These are phyloP conservation scores for Tillandsia leiboldiana DNA, from an alignment of 176 grass and related monocot genomes.

Conservation along the genomic window DNA sequence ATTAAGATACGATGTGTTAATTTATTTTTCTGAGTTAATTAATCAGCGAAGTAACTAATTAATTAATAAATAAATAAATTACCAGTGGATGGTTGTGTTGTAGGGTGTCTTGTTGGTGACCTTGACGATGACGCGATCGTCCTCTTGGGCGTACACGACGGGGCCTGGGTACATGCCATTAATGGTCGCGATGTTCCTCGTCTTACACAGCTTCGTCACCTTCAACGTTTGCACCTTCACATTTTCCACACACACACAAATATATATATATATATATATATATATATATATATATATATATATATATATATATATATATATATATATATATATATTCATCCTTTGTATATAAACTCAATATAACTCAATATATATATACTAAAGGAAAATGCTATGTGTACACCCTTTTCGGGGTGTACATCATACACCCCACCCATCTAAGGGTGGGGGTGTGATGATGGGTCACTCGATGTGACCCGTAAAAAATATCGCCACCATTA, in stretches of 20 bases:
- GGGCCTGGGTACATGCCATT: constrained; percentile 23
- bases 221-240: constrained; percentile 19
- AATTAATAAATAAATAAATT: neutral
- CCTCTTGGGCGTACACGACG: constrained; percentile 8
- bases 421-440: no score
- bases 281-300: no score
- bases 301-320: no score
- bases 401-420: no score
- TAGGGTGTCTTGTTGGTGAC: constrained; percentile 24
- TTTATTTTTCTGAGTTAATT: neutral
- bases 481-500: no score
- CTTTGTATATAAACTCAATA: no score
- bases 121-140: constrained; percentile 19
- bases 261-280: no score
- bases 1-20: neutral
- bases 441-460: no score
- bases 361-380: no score
- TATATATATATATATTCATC: no score
- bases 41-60: neutral
- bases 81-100: constrained; percentile 29
- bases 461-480: no score
- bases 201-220: constrained; percentile 19
- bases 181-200: constrained; percentile 19
- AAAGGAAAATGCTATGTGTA: no score
- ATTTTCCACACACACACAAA: neutral